phyloP scores from a whole-genome alignment of 805 yeast species.

The Candida methanosorbosa region DNA sequence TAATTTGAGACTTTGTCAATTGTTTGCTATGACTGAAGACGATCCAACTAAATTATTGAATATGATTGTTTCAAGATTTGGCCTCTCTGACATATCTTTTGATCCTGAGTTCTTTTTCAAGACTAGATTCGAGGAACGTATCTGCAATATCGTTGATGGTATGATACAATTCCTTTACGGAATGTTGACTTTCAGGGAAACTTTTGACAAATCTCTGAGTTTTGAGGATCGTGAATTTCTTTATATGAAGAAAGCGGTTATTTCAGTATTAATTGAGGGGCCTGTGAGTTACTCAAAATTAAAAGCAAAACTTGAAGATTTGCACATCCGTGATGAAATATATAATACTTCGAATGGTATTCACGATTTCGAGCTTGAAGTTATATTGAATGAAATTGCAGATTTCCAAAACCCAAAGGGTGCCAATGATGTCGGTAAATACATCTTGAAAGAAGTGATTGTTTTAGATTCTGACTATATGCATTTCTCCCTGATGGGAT shows the following conservation, averaged over 20 bases:
- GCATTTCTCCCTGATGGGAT: conserved; percentile 31
- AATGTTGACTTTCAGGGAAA: conserved; percentile 25
- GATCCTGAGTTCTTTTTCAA: conserved; percentile 13
- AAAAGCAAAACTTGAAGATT: conserved; percentile 8
- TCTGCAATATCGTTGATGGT: conserved; percentile 33
- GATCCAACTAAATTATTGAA: too few species aligned
- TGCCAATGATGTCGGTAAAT: conserved; percentile 58
- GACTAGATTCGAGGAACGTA: conserved; percentile 41
- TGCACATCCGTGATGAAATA: too few species aligned
- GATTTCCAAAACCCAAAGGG: conserved; percentile 59
- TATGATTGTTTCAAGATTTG: conserved; percentile 49
- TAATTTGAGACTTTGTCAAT: conserved; percentile 38
- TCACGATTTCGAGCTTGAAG: too few species aligned
- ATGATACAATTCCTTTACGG: conserved; percentile 36
- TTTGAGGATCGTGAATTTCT: too few species aligned
- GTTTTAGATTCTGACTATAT: conserved; percentile 51
- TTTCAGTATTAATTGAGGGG: too few species aligned
- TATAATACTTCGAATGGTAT: too few species aligned
- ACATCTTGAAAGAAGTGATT: conserved; percentile 41
- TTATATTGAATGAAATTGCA: conserved; percentile 47
- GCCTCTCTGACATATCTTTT: conserved; percentile 24
- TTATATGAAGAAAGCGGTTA: too few species aligned
- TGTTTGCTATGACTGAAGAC: conserved; percentile 21
- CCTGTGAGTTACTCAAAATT: too few species aligned
- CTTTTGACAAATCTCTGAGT: conserved; percentile 19